Conservation (phyloP, 768 basidiomycete genomes). For the Pleurotus pulmonarius region DNA sequence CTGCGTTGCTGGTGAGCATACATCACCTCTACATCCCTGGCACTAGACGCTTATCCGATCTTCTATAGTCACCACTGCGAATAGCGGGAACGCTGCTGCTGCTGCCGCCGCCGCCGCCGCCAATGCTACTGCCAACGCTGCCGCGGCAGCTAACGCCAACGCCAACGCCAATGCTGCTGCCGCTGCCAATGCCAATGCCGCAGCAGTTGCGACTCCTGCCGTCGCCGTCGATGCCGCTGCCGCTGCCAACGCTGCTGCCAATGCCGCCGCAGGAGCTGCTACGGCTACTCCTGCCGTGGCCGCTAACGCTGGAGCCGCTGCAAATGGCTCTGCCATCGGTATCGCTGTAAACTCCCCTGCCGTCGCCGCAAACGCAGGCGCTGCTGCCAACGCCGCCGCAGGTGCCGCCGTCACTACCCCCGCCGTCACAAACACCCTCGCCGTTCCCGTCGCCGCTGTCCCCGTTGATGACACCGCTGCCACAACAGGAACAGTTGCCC, state of each 20-base stretch:
- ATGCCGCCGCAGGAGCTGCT: neutral
- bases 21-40: neutral
- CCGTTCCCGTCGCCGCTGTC: neutral
- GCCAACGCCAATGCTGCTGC: neutral
- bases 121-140: neutral
- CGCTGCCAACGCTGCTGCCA: neutral
- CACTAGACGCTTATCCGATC: neutral
- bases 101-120: neutral
- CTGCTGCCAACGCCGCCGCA: neutral
- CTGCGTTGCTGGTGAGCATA: slow-evolving; percentile 3
- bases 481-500: neutral
- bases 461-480: neutral
- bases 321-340: neutral
- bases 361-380: neutral
- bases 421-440: neutral
- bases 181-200: neutral
- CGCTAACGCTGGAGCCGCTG: neutral
- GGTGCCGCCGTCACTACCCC: neutral
- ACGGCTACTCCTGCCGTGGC: neutral
- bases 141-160: neutral
- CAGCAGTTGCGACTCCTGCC: neutral
- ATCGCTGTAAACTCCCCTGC: neutral
- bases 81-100: neutral
- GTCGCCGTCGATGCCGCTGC: neutral
- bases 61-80: slow-evolving; percentile 1